Evolutionary conservation across 768 basidiomycete genomes (phyloP).

Genomic region (Coprinellus aureogranulatus): DNA sequence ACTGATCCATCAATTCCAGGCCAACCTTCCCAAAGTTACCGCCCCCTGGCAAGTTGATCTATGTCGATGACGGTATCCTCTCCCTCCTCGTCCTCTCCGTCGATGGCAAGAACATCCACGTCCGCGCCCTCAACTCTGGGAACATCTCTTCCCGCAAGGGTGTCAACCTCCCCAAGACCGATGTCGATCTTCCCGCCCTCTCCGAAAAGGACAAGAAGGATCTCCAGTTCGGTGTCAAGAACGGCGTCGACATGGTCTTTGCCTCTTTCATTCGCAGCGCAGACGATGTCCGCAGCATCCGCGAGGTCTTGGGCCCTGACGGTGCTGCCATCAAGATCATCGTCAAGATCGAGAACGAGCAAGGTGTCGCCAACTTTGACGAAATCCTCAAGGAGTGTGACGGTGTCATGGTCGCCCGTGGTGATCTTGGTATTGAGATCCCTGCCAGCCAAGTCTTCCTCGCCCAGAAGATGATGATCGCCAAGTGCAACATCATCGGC

Average conservation of each 20-base stretch:
- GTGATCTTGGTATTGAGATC: slow-evolving; percentile 98
- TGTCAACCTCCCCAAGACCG: slow-evolving; percentile 97
- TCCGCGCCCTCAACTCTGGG: slow-evolving; percentile 88
- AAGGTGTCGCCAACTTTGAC: slow-evolving; percentile 98
- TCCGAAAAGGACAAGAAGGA: slow-evolving; percentile 99
- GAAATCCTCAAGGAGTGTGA: slow-evolving; percentile 94
- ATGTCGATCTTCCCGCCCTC: slow-evolving; percentile 94
- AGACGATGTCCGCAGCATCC: slow-evolving; percentile 92
- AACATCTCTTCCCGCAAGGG: slow-evolving; percentile 95
- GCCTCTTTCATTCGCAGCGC: slow-evolving; percentile 98
- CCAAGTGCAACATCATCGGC: slow-evolving; percentile 96
- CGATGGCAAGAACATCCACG: slow-evolving; percentile 76
- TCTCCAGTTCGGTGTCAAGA: slow-evolving; percentile 90
- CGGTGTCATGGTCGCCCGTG: slow-evolving; percentile 99
- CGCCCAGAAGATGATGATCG: slow-evolving; percentile 99
- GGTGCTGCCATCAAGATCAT: slow-evolving; percentile 98
- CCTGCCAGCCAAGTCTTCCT: slow-evolving; percentile 99
- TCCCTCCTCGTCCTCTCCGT: slow-evolving; percentile 90
- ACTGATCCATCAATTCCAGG: slow-evolving; percentile 37
- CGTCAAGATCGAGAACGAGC: slow-evolving; percentile 99
- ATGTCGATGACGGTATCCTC: slow-evolving; percentile 96
- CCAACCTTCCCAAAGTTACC: slow-evolving; percentile 93
- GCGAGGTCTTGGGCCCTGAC: slow-evolving; percentile 88
- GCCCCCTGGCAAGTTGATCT: slow-evolving; percentile 96
- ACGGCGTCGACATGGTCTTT: slow-evolving; percentile 98